Evolutionary conservation across 768 basidiomycete species (phyloP).

Genomic region (Suillus clintonianus): DNA sequence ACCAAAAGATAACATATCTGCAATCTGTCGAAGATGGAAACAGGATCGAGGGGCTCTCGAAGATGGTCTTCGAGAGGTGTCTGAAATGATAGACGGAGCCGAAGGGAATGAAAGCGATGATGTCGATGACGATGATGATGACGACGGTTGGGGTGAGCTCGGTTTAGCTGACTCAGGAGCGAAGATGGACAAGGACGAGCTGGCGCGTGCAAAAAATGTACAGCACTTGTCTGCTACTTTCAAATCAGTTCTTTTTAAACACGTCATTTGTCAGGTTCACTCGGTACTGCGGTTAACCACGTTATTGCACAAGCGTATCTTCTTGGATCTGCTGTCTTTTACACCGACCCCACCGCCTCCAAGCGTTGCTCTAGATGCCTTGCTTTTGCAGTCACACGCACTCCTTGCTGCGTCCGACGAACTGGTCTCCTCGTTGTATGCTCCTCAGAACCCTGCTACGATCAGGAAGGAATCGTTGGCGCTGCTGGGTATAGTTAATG

Average conservation of each 20-base stretch:
- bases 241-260: constrained; percentile 5
- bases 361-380: constrained; percentile 44
- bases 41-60: constrained; percentile 57
- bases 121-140: constrained; percentile 25
- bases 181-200: constrained; percentile 49
- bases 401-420: constrained; percentile 65
- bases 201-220: constrained; percentile 63
- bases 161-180: constrained; percentile 44
- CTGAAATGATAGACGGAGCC: constrained; percentile 50
- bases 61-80: constrained; percentile 62
- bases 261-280: constrained; percentile 46
- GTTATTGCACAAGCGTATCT: constrained; percentile 63
- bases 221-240: constrained; percentile 10
- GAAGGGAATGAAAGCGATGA: constrained; percentile 27
- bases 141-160: constrained; percentile 70
- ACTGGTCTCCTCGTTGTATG: constrained; percentile 63
- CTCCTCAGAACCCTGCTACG: constrained; percentile 54
- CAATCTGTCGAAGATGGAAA: constrained; percentile 55
- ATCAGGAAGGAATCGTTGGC: constrained; percentile 42
- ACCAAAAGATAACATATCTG: constrained; percentile 56
- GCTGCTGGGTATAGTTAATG: constrained; percentile 38
- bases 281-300: constrained; percentile 58
- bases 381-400: constrained; percentile 50
- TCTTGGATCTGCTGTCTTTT: constrained; percentile 48
- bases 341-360: constrained; percentile 25